Evolutionary conservation across 805 yeast species (phyloP), one percentile per base, ranked within the genome.

Genomic region (Candida endomychidarum): DNA sequence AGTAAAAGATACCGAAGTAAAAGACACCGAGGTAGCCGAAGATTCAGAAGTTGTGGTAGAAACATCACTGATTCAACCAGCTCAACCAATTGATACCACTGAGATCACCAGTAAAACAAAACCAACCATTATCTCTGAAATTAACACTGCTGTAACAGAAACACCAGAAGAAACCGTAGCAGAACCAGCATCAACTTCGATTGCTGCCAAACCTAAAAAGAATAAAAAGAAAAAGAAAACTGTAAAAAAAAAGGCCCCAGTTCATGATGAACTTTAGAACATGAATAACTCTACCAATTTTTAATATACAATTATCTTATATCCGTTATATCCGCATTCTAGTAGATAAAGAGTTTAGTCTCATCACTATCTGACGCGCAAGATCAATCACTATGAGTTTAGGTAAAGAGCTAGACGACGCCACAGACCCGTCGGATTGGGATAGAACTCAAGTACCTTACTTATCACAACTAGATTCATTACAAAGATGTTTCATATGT

Each of bases 401-500:
- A n/a, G n/a, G n/a, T n/a, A n/a, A n/a, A 16, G 37, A 21, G 5
- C 8, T 43, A 9, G 36, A 29, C 1, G 18, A 38, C 12, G 37
- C 45, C 14, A 67, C 83, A 1, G 95, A 87, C 57, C 82, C 95
- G 0, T 65, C 81, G 8, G 96, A 88, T 55, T 88, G 91, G 82
- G 41, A 57, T 4, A 36, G 44, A 2, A 76, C 89, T 1, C 50
- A 53, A 12, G 53, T 82, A 5, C 89, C 95, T 3, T 61, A 58
- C 12, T 57, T 87, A 2, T 51, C 70, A 2, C 80, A 74, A 37
- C 61, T 90, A 2, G 96, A 90, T 47, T 70, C 87, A 2, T 65
- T 82, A 18, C 66, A 88, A 37, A 57, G 96, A 53, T 90, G 98
- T 56, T 89, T 84, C 51, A 84, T 90, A 8, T 90, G 98, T 60